Conservation (phyloP, 2,329 filamentous ascomycete species). For the Ilyonectria destructans region DNA sequence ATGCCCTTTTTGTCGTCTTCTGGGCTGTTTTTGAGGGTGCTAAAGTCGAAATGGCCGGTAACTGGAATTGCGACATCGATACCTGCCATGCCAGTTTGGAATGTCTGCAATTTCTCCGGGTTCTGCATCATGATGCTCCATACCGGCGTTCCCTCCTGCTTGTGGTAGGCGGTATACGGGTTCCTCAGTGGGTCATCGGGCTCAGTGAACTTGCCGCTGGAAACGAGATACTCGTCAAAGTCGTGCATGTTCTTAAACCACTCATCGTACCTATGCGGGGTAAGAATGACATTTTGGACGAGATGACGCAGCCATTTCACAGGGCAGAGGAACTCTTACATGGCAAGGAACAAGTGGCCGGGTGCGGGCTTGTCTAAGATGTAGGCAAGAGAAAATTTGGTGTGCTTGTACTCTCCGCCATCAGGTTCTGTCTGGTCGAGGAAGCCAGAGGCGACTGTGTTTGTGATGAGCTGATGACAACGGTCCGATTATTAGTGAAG, state of each 20-base stretch:
- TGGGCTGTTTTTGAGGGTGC: slow-evolving; percentile 41
- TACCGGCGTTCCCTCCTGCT: slow-evolving; percentile 53
- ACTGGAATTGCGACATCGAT: slow-evolving; percentile 53
- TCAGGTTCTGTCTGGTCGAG: slow-evolving; percentile 48
- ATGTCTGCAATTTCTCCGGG: slow-evolving; percentile 48
- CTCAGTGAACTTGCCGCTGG: slow-evolving; percentile 45
- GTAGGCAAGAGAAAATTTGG: slow-evolving; percentile 52
- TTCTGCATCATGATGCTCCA: slow-evolving; percentile 55
- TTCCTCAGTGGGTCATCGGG: slow-evolving; percentile 51
- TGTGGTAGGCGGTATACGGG: slow-evolving; percentile 52
- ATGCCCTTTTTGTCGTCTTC: slow-evolving; percentile 37
- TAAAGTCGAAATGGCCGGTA: slow-evolving; percentile 53
- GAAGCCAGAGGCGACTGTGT: slow-evolving; percentile 50
- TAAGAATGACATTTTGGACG: background rate
- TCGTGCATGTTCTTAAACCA: slow-evolving; percentile 54
- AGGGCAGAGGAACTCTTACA: slow-evolving; percentile 32
- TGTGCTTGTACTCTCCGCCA: slow-evolving; percentile 51
- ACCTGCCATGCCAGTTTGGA: slow-evolving; percentile 53
- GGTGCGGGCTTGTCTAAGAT: slow-evolving; percentile 47
- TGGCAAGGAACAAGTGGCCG: slow-evolving; percentile 52
- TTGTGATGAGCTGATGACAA: slow-evolving; percentile 3
- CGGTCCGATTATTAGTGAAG: background rate
- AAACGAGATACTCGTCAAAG: slow-evolving; percentile 53
- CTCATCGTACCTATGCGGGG: slow-evolving; percentile 50
- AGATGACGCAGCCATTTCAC: background rate